Evolutionary conservation across 257 asterid genomes (phyloP), one percentile per base, ranked within the genome.

Genomic region (Buddleja alternifolia): DNA sequence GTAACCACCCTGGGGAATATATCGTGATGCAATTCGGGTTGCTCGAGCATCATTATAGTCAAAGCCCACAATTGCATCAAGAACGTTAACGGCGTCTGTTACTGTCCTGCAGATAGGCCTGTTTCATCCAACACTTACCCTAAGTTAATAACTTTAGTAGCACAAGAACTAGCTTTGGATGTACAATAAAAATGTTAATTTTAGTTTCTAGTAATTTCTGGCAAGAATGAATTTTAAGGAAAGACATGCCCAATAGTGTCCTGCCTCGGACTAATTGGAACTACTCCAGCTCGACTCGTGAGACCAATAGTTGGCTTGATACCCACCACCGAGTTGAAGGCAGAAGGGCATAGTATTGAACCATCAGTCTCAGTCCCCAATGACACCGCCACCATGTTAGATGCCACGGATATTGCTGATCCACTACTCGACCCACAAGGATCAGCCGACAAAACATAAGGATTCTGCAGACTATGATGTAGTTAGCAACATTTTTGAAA

Each of bases 21-120:
- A 76, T 29, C 73, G 73, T 1, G 79, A 72, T 6, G 83, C 84
- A 37, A 50, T 46, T 48, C 16, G 39, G 9, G 86, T 81, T 19
- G 82, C 79, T 17, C 29, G 37, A 9, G 67, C 83, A 16, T 81
- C 89, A 8, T 68, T 42, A 21, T 47, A 40, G 41, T 83, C 89
- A n/a, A 44, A 83, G 50, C 89, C 86, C 37, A 74, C 83, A 20
- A 83, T 81, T 11, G 72, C 82, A 73, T 83, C 84, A 41, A 83
- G 89, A 50, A 81, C 86, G 64, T 73, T 34, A 41, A 78, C 86
- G 3, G 86, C 83, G 20, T 83, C 89, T 17, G 81, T 50, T 7
- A 83, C 79, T 5, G 82, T 81, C 77, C 86, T 78, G 56, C 83
- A 79, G 19, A 83, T 73, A 8, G 86, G 86, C 53, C 89, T 80